Percentiles rank a stretch among this genome's conserved stretches.
Conservation (phyloP, 257 asterid species). For the Ajuga chamaepitys region DNA sequence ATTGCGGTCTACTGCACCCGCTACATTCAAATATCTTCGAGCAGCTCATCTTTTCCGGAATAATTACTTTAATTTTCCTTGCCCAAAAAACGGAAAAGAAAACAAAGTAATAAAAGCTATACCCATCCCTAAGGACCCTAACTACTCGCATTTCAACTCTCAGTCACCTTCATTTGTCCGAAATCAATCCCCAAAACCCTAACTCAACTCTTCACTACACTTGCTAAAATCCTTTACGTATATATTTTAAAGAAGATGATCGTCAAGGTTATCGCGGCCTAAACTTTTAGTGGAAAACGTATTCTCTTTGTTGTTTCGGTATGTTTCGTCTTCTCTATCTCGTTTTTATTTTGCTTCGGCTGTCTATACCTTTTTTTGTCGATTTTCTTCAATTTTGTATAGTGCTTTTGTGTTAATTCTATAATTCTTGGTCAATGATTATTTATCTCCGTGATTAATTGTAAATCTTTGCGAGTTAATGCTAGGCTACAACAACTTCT, state of each 20-base stretch:
- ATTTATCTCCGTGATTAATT: neutral
- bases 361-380: neutral
- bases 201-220: neutral
- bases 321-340: neutral
- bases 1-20: neutral
- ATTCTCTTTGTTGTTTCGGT: neutral
- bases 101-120: too few species aligned
- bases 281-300: neutral
- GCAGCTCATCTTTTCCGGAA: neutral
- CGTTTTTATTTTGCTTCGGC: slow-evolving; percentile 1
- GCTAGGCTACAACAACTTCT: neutral
- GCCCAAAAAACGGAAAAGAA: neutral
- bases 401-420: neutral
- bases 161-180: neutral
- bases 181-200: slow-evolving; percentile 22
- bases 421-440: neutral
- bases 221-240: neutral
- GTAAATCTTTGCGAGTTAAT: slow-evolving; percentile 9
- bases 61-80: neutral
- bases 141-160: neutral
- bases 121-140: neutral
- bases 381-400: neutral
- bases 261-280: neutral
- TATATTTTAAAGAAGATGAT: neutral
- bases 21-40: neutral